A percentile compares a stretch with the other conserved stretches of the same genome.
Evolutionary conservation across 2,329 filamentous ascomycete species (phyloP).

Genomic region (Clarireedia monteithiana): DNA sequence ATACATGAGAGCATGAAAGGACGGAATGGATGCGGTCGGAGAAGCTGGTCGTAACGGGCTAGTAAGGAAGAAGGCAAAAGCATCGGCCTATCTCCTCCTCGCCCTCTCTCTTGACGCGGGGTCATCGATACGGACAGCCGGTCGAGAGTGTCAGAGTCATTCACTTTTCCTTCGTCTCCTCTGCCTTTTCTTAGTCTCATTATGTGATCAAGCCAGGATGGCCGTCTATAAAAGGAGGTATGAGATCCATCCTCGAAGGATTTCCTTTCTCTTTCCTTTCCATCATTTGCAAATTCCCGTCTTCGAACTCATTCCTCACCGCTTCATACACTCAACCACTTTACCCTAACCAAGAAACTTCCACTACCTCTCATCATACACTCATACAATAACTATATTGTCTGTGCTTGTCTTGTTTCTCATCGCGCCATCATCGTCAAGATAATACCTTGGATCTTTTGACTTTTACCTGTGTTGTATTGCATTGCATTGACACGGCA

Average conservation of each 20-base stretch:
- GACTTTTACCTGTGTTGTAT: background rate
- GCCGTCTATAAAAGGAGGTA: constrained; percentile 58
- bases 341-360: constrained; percentile 20
- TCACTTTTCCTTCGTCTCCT: background rate
- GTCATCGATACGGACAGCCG: constrained; percentile 25
- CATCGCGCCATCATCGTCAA: constrained; percentile 12
- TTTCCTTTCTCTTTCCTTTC: constrained; percentile 47
- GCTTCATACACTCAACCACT: constrained; percentile 6
- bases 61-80: constrained; percentile 15
- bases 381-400: constrained; percentile 17
- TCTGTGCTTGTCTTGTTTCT: constrained; percentile 21
- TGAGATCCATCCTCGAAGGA: constrained; percentile 37
- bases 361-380: constrained; percentile 14
- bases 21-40: constrained; percentile 14
- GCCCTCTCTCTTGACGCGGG: constrained; percentile 30
- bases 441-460: constrained; percentile 13
- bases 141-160: constrained; percentile 7
- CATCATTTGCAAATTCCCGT: constrained; percentile 26
- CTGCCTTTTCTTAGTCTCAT: constrained; percentile 21
- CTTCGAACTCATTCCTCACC: constrained; percentile 13
- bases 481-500: background rate
- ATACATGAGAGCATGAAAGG: constrained; percentile 24
- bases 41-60: constrained; percentile 13
- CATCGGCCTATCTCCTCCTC: constrained; percentile 28
- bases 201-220: constrained; percentile 18